Conservation (phyloP, 805 yeast species). For the Candida tallmaniae region DNA sequence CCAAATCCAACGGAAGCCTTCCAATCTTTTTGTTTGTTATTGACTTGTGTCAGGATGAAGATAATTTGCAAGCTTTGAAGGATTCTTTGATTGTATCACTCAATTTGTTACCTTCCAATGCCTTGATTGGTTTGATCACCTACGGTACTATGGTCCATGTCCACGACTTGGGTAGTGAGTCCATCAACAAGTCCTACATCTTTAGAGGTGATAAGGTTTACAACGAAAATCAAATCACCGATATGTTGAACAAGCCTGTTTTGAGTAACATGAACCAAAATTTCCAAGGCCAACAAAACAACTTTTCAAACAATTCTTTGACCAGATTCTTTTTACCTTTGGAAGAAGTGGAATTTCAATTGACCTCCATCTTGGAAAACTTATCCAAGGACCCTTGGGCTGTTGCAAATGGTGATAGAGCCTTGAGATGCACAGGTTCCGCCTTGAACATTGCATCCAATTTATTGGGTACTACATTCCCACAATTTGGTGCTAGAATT, state of each 20-base stretch:
- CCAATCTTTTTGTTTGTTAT: constrained; percentile 52
- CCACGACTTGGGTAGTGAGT: constrained; percentile 44
- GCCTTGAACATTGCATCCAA: constrained; percentile 49
- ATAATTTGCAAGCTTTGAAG: constrained; percentile 42
- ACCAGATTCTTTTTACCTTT: constrained; percentile 44
- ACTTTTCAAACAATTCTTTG: constrained; percentile 9
- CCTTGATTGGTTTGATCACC: constrained; percentile 54
- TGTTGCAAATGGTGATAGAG: constrained; percentile 45
- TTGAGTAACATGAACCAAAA: constrained; percentile 4
- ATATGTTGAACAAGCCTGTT: constrained; percentile 14
- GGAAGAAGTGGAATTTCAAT: constrained; percentile 46
- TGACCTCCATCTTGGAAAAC: constrained; percentile 46
- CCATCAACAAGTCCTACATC: constrained; percentile 27
- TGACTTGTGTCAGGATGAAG: constrained; percentile 54
- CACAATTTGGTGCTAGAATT: constrained; percentile 58
- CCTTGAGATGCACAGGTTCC: constrained; percentile 53
- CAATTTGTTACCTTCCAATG: constrained; percentile 48
- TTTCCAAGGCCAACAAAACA: constrained; percentile 4
- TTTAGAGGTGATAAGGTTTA: constrained; percentile 59
- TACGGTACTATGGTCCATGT: constrained; percentile 58
- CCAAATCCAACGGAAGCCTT: constrained; percentile 35
- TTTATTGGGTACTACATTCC: constrained; percentile 34
- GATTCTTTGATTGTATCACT: constrained; percentile 42
- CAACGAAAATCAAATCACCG: constrained; percentile 38
- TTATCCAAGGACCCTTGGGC: constrained; percentile 83